Conservation (phyloP, 2,329 filamentous ascomycete genomes). For the Fusarium heterosporum region DNA sequence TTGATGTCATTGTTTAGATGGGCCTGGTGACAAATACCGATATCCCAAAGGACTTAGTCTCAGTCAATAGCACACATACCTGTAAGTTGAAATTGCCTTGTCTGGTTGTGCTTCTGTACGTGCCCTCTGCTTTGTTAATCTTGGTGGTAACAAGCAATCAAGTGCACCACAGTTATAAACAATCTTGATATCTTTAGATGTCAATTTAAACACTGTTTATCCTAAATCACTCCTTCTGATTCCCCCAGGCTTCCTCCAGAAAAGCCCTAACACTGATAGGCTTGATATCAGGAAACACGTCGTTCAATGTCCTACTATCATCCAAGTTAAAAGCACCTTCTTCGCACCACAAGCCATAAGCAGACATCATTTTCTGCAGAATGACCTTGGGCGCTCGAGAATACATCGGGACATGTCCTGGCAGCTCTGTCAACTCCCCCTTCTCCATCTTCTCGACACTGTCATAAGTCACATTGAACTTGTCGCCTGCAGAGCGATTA, state of each 20-base stretch:
- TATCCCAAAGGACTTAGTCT: background rate
- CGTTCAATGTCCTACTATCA: background rate
- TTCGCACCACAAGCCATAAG: background rate
- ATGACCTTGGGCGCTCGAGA: conserved; percentile 2
- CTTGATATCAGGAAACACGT: conserved; percentile 4
- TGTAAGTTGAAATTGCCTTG: background rate
- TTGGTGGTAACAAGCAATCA: background rate
- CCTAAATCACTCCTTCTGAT: background rate
- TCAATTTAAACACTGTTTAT: background rate
- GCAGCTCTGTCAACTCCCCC: conserved; percentile 13
- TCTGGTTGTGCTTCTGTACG: background rate
- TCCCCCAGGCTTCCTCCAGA: background rate
- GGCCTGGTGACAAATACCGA: background rate
- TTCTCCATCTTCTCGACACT: conserved; percentile 1
- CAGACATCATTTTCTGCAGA: background rate
- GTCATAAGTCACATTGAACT: conserved; percentile 11
- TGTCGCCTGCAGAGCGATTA: background rate
- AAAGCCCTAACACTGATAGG: background rate
- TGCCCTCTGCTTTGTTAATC: too few relatives aligned
- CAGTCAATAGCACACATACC: background rate
- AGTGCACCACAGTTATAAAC: background rate
- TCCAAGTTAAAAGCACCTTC: conserved; percentile 2
- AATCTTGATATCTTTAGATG: background rate
- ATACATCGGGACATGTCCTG: conserved; percentile 4
- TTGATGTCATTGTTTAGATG: conserved; percentile 1